phyloP scores from a whole-genome alignment of 257 asterid genomes.

The Datura wrightii region DNA sequence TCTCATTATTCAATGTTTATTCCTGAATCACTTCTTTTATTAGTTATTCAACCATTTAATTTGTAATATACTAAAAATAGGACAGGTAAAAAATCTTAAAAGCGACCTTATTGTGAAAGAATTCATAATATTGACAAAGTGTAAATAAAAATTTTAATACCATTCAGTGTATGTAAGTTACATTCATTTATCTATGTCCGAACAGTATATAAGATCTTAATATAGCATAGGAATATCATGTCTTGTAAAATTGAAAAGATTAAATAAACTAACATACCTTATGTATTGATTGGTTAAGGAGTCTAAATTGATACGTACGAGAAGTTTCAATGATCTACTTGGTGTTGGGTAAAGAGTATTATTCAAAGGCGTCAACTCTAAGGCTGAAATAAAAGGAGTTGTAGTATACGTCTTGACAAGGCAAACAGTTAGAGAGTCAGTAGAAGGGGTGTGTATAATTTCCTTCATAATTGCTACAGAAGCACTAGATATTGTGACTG shows the following conservation, averaged over 20 bases:
- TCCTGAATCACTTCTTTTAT: no score
- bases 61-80: no score
- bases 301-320: background rate
- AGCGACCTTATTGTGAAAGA: no score
- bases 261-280: background rate
- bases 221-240: background rate
- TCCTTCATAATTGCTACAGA: background rate
- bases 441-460: slow-evolving; percentile 20
- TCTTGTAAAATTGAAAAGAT: background rate
- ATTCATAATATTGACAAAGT: no score
- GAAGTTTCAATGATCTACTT: background rate
- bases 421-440: slow-evolving; percentile 32
- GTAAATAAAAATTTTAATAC: no score
- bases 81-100: no score
- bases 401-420: slow-evolving; percentile 21
- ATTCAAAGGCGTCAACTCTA: slow-evolving; percentile 33
- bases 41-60: no score
- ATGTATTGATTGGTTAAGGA: background rate
- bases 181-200: background rate
- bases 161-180: no score
- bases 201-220: background rate
- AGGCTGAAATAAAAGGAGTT: slow-evolving; percentile 36
- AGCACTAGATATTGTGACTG: background rate
- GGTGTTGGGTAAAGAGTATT: background rate
- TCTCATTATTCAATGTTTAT: no score